phyloP scores from a whole-genome alignment of 2,329 filamentous ascomycete species.

The Thielaviopsis musarum region DNA sequence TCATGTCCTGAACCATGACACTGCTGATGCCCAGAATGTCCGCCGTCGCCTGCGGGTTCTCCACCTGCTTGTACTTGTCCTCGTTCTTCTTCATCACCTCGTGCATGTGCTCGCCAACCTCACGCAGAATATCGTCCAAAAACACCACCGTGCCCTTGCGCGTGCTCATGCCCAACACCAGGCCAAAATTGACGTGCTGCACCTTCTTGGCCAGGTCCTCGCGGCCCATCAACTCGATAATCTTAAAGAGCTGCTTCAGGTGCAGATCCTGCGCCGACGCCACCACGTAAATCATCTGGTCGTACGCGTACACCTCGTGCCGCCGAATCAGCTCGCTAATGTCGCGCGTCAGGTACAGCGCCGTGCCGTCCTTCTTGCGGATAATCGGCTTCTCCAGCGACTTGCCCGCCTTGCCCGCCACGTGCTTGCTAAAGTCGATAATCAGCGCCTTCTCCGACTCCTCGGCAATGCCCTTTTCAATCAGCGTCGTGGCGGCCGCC shows the following conservation, averaged over 20 bases:
- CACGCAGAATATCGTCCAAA: constrained; percentile 52
- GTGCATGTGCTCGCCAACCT: constrained; percentile 91
- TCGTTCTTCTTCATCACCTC: constrained; percentile 88
- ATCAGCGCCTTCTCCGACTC: constrained; percentile 57
- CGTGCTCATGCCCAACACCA: constrained; percentile 55
- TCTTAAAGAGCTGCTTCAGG: constrained; percentile 60
- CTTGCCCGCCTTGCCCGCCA: constrained; percentile 49
- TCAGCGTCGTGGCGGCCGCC: constrained; percentile 41
- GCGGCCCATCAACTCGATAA: constrained; percentile 54
- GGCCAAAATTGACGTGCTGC: constrained; percentile 60
- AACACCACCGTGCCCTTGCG: constrained; percentile 61
- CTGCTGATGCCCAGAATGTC: constrained; percentile 84
- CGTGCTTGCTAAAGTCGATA: constrained; percentile 53
- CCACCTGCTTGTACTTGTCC: constrained; percentile 78
- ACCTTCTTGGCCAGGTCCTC: constrained; percentile 50
- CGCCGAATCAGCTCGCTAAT: constrained; percentile 58
- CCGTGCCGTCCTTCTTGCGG: constrained; percentile 57
- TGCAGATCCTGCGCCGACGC: constrained; percentile 57
- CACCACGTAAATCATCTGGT: constrained; percentile 69
- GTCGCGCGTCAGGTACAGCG: constrained; percentile 62
- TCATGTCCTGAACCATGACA: constrained; percentile 98
- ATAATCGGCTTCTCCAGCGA: constrained; percentile 54
- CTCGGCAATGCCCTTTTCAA: constrained; percentile 46
- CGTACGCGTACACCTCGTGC: constrained; percentile 45
- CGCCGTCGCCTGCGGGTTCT: constrained; percentile 62